Base-by-base conservation (phyloP, 441 rosid species). In the Manihot esculenta region DNA sequence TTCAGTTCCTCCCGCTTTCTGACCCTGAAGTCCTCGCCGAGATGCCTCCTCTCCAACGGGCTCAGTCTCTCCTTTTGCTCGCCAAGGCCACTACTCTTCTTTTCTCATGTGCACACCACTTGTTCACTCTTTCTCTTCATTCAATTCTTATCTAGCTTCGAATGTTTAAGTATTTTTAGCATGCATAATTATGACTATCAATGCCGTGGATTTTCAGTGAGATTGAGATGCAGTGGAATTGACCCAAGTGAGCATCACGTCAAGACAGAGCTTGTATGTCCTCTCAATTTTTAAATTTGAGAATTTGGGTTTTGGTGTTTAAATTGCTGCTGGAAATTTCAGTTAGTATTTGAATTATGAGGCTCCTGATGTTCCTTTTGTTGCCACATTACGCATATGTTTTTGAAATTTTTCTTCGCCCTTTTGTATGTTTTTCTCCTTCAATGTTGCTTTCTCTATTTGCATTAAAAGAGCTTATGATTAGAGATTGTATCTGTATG, bases 241-340 rank as follows among this genome's bases (percentile, higher is more conserved):
- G 78, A 90, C 76, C 97, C 89, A 54, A 88, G 85, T 42, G 93
- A 89, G 55, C 98, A 93, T 86, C 94, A 87, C 35, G 82, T 91
- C 5, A 91, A 93, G 82, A 83, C 96, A 7, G 98, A 95, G 83
- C 89, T 93, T 48, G 99, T 93, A 86, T 76, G 84, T 79, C n/a
- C 62, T 66, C 66, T 42, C 62, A 1, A 63, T 42, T 60, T 18
- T 72, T 44, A 10, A 6, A 30, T 45, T 44, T 48, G 26, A 26
- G 18, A 38, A 2, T 26, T 62, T 61, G n/a, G 70, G 21, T 65
- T 53, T 41, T 73, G 70, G 0, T 12, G 21, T 20, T 72, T 69
- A 30, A 42, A 63, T 9, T 71, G 74, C 44, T 63, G 24, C 18
- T 57, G 3, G 64, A 53, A n/a, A 6, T 62, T 72, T 51, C 72